Evolutionary conservation across 2,329 filamentous ascomycete genomes (phyloP), one percentile per base, ranked within the genome.

Genomic region (Calonectria montana): DNA sequence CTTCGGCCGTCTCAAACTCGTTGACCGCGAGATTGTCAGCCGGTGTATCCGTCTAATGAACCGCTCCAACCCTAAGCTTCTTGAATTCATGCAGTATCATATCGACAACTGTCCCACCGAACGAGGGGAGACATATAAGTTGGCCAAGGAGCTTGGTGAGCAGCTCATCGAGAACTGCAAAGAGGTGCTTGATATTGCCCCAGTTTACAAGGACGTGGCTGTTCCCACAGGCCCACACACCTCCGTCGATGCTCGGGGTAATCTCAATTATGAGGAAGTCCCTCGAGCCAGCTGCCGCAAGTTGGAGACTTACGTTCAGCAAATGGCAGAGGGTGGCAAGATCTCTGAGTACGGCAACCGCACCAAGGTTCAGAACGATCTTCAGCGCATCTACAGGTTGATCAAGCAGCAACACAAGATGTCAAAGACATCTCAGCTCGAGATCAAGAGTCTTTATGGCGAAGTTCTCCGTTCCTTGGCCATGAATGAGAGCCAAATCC

Each of bases 31-130:
- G 84, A 99, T 98, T 79, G 97, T 99, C 82, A 98, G 96, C 85
- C 96, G 96, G 83, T 99, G 97, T 86, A 98, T 99, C 81, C 94
- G 95, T 77, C 97, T 99, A 86, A 99, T 99, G 97, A 99, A 98
- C 88, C 94, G 97, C 74, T 98, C 97, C 39, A 99, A 98, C 83
- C 97, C 97, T 2, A 93, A 94, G 41, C 91, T 99, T 1, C 90
- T 99, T 70, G 96, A 99, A 78, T 99, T 98, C 85, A 99, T 99
- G 97, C 97, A 99, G 83, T 98, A 99, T 80, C 97, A 99, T 86
- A 99, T 99, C 81, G 97, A 99, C 81, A 97, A 98, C 87, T 98
- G 96, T 87, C 97, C 97, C 0, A 96, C 96, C 0, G 96, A 99
- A 81, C 93, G 96, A 63, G 97, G 97, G 71, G 97, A 99, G 87